phyloP scores from a whole-genome alignment of 768 basidiomycete species.

The Aureoboletus auriporus region DNA sequence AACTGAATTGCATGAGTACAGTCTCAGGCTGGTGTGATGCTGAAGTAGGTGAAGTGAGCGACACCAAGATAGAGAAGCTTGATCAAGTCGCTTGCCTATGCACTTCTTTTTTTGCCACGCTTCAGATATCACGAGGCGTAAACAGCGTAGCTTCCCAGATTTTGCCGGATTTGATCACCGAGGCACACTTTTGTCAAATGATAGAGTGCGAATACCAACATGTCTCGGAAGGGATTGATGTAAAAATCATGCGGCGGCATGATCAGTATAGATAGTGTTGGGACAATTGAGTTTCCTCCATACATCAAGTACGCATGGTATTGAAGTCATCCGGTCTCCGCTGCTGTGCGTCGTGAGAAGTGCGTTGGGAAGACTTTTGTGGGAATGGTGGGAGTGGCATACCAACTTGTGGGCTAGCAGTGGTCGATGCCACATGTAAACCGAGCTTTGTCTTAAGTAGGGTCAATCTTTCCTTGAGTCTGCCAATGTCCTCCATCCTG shows the following conservation, averaged over 20 bases:
- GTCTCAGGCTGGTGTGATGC: background rate
- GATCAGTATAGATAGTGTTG: background rate
- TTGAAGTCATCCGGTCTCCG: background rate
- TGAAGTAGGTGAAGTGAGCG: background rate
- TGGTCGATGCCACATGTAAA: constrained; percentile 16
- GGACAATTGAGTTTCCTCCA: background rate
- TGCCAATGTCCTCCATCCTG: constrained; percentile 38
- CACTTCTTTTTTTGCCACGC: background rate
- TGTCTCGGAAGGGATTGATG: background rate
- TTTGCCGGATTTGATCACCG: background rate
- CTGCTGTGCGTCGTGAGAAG: background rate
- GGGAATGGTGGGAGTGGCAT: background rate
- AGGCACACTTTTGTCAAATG: background rate
- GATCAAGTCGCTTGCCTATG: background rate
- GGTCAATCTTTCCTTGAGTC: constrained; percentile 35
- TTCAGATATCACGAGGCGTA: background rate
- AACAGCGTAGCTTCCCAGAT: background rate
- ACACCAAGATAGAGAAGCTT: background rate
- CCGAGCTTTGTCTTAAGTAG: constrained; percentile 31
- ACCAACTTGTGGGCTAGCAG: background rate
- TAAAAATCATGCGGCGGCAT: constrained; percentile 1
- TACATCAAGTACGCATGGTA: constrained; percentile 1
- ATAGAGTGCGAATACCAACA: background rate
- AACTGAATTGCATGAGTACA: constrained; percentile 1
- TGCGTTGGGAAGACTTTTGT: background rate